Evolutionary conservation across 768 basidiomycete genomes (phyloP).

Genomic region (Crassisporium funariophilum): DNA sequence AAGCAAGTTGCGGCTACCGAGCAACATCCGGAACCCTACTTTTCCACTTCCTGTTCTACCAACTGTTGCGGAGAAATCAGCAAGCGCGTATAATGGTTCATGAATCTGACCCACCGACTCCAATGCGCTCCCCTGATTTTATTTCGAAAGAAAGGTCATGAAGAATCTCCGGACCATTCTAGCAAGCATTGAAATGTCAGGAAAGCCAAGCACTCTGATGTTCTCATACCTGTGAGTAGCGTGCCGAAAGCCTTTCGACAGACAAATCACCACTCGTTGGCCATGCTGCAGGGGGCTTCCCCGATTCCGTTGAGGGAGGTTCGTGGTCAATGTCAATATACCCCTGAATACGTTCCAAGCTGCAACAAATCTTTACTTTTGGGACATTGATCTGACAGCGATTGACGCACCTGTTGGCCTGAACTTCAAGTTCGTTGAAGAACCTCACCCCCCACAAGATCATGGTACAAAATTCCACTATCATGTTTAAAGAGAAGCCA

Average conservation of each 20-base stretch:
- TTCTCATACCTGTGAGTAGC: conserved; percentile 44
- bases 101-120: conserved; percentile 33
- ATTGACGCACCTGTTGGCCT: conserved; percentile 29
- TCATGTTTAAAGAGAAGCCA: conserved; percentile 60
- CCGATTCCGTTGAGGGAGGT: conserved; percentile 37
- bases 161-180: conserved; percentile 46
- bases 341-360: conserved; percentile 70
- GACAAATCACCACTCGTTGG: conserved; percentile 58
- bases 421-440: conserved; percentile 47
- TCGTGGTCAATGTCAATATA: conserved; percentile 66
- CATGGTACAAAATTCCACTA: conserved; percentile 57
- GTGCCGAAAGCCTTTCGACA: conserved; percentile 55
- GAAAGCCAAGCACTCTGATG: conserved; percentile 20
- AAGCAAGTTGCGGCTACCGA: neutral
- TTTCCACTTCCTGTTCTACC: conserved; percentile 51
- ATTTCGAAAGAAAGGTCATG: conserved; percentile 54
- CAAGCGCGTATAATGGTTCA: neutral
- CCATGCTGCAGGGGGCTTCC: conserved; percentile 67
- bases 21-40: conserved; percentile 19
- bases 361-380: conserved; percentile 11
- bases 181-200: neutral
- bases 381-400: neutral
- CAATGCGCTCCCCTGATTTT: conserved; percentile 57
- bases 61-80: conserved; percentile 25
- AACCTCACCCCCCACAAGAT: conserved; percentile 52